phyloP scores from a whole-genome alignment of 441 rosid genomes.

The Geranium incanum region DNA sequence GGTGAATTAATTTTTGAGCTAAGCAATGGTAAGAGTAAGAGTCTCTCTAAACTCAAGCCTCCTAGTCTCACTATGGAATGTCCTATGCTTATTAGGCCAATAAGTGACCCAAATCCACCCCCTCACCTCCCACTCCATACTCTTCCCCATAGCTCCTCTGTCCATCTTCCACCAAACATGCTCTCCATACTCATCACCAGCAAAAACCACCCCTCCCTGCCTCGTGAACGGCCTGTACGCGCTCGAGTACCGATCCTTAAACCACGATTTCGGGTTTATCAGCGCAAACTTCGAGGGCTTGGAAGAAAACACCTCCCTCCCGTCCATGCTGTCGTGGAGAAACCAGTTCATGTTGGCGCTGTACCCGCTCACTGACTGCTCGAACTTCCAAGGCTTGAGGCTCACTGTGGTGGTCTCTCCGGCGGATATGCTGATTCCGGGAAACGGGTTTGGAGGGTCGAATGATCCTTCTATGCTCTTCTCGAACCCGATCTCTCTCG shows the following conservation, averaged over 20 bases:
- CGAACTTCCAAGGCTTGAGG: constrained; percentile 80
- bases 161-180: constrained; percentile 70
- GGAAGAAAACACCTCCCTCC: constrained; percentile 71
- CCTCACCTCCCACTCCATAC: constrained; percentile 72
- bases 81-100: constrained; percentile 77
- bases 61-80: constrained; percentile 65
- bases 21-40: constrained; percentile 19
- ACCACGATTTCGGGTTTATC: constrained; percentile 72
- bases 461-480: constrained; percentile 50
- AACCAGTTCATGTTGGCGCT: constrained; percentile 64
- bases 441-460: constrained; percentile 59
- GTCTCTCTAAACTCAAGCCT: constrained; percentile 65
- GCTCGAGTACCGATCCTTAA: constrained; percentile 58
- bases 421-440: constrained; percentile 52
- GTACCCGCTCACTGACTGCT: constrained; percentile 58
- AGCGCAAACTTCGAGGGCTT: constrained; percentile 56
- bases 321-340: constrained; percentile 66
- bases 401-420: constrained; percentile 51
- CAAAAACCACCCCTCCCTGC: constrained; percentile 80
- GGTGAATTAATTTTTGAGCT: not conserved
- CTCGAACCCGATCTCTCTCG: constrained; percentile 39
- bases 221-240: constrained; percentile 65
- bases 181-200: constrained; percentile 72
- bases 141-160: constrained; percentile 42
- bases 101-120: constrained; percentile 86